Conservation (phyloP, 768 basidiomycete species). For the Boletus coccyginus region DNA sequence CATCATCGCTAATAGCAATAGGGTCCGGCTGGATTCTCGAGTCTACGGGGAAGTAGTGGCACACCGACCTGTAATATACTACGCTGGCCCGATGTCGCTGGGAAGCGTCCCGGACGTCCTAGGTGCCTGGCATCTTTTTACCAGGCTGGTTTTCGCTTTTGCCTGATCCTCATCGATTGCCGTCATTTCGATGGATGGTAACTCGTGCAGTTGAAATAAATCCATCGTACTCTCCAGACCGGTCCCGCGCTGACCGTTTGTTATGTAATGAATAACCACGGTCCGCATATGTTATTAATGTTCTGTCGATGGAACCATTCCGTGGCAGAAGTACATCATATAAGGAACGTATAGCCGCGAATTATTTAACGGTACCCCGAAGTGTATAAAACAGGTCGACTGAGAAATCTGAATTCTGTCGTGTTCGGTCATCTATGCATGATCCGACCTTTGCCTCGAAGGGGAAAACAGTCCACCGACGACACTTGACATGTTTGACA, state of each 20-base stretch:
- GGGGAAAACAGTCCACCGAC: slow-evolving; percentile 73
- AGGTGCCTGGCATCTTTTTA: slow-evolving; percentile 7
- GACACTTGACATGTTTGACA: slow-evolving; percentile 77
- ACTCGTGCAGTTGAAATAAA: background rate
- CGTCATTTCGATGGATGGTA: background rate
- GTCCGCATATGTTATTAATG: background rate
- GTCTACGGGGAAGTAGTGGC: slow-evolving; percentile 18
- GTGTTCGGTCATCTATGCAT: slow-evolving; percentile 12
- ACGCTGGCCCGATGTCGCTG: slow-evolving; percentile 26
- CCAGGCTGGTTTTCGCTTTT: slow-evolving; percentile 11
- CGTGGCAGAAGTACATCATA: background rate
- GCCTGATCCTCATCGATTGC: too few species aligned
- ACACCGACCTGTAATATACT: slow-evolving; percentile 31
- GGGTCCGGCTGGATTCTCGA: slow-evolving; percentile 8
- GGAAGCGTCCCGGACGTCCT: slow-evolving; percentile 20
- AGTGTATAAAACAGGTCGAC: background rate
- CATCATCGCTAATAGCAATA: too few species aligned
- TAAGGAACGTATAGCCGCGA: background rate
- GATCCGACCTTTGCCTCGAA: slow-evolving; percentile 27
- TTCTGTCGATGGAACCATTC: background rate
- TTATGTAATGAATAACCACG: too few species aligned
- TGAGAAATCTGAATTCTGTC: background rate
- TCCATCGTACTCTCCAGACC: background rate
- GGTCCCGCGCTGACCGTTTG: background rate
- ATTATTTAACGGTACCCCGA: background rate